Base-by-base conservation (phyloP, 768 basidiomycete species). In the Sarcomyxa edulis region DNA sequence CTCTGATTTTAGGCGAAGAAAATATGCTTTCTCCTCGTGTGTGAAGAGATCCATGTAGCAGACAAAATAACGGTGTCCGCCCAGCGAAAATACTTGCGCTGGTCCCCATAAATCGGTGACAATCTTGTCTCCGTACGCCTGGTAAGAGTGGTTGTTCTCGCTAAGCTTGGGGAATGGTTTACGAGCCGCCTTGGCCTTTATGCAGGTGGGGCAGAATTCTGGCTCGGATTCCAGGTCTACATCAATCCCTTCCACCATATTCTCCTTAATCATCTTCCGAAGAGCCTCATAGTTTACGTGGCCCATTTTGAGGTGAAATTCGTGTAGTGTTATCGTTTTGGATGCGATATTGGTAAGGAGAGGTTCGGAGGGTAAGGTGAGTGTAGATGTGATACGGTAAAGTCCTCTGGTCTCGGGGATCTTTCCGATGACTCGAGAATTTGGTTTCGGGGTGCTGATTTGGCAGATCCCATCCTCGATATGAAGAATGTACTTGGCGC, bases 31-130 rank as follows among this genome's bases (percentile, higher is more conserved):
- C n/a, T n/a, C n/a, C n/a, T n/a, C n/a, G n/a, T n/a, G n/a, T n/a
- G n/a, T 32, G n/a, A 11, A 11, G 23, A 38, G 42, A 37, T 46
- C 46, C 36, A 44, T 41, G 3, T 45, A 40, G 44, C 44, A 35
- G 2, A 32, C 27, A 10, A 18, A 15, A 37, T 45, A n/a, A n/a
- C n/a, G 44, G 44, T 39, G 40, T 10, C 44, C 32, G 2, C 27
- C 40, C 10, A 41, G 42, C 59, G 58, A 60, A 3, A 64, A 74
- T 39, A 82, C 83, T 8, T 91, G 81, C 60, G 76, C 28, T 24
- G 47, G 40, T 10, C 41, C 44, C 47, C 47, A 43, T 10, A 46
- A 22, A 40, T 30, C 52, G 39, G n/a, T 28, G 9, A 42, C 43
- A 5, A 47, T 38, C 18, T 40, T 42, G 5, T 44, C 42, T 1